Evolutionary conservation across 1,284 basidiomycete genomes (phyloP), one percentile per base, ranked within the genome.

Genomic region (Puccinia hordei): DNA sequence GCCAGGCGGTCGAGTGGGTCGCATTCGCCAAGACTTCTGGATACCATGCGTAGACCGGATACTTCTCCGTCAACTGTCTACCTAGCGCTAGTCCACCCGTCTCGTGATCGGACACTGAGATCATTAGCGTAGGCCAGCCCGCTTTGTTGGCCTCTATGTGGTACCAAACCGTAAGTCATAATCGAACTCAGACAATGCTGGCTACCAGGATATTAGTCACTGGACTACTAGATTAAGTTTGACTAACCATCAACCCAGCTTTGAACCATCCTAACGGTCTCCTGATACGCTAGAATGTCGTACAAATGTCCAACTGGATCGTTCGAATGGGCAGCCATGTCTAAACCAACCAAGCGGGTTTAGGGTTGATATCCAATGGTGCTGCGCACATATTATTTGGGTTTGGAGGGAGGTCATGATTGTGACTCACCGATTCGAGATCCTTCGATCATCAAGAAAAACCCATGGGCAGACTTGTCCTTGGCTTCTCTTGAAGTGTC

Each of bases 1-100:
- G 83, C 55, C 82, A 83, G 2, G 83, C 82, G 17, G 85, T 83
- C 49, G 86, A 85, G 59, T 84, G 84, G 27, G 84, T 86, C 0
- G 84, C 86, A 65, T 85, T 84, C 53, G 82, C 61, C 30, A 87
- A 77, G 1, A 83, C 83, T 44, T 86, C 84, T 10, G 86, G 86
- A 61, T 86, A 87, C 82, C 38, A 83, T 33, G 71, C 77, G 41
- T 84, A 84, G n/a, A 83, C 83, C 0, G 85, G 86, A 72, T 86
- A 86, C 17, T 82, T 82, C 2, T 76, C 61, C 4, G 78, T 83
- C 9, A 87, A 81, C 74, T 87, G 86, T 51, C 86, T 73, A 0
- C 85, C 86, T 0, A 87, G 77, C 1, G 86, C 82, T 3, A 87
- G 77, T 0, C 86, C 86, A 22, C 86, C 86, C 10, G 86, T 87